These are phyloP conservation scores for Epichloe coenophiala DNA, from an alignment of 2,329 filamentous ascomycete genomes.

Conservation along the genomic window DNA sequence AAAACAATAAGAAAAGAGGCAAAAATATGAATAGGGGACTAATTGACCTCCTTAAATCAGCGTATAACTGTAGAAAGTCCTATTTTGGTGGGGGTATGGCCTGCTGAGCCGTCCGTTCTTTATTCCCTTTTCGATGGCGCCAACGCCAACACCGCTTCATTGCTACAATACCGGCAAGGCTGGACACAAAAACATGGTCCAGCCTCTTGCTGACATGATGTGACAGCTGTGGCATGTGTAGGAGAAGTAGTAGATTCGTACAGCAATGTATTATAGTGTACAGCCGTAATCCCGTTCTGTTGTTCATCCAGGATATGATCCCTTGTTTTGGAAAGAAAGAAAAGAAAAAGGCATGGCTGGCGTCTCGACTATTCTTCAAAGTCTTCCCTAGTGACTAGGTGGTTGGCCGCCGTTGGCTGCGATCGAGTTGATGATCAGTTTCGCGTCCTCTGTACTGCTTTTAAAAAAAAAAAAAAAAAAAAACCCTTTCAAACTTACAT, in stretches of 20 bases:
- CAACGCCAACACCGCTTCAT: conserved; percentile 1
- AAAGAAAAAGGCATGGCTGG: neutral
- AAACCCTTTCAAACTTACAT: conserved; percentile 27
- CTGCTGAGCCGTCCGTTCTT: conserved; percentile 1
- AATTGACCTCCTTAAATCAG: neutral
- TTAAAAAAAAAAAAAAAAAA: neutral
- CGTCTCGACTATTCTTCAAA: neutral
- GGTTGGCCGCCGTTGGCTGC: conserved; percentile 8
- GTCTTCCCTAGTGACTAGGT: neutral
- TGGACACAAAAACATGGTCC: neutral
- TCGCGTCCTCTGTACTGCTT: neutral
- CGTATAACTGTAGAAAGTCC: neutral
- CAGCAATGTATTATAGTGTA: conserved; percentile 1
- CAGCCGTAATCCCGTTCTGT: conserved; percentile 1
- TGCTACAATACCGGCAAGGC: neutral
- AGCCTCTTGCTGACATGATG: neutral
- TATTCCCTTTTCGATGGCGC: neutral
- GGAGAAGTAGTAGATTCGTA: neutral
- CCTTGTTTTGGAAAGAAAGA: neutral
- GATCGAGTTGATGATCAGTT: neutral
- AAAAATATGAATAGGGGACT: neutral
- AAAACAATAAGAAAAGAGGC: neutral
- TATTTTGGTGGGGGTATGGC: neutral
- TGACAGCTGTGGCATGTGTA: neutral
- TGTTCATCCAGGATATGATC: neutral